Evolutionary conservation across 163 green algal genomes (phyloP).

Genomic region (Chlamydomonas reinhardtii): DNA sequence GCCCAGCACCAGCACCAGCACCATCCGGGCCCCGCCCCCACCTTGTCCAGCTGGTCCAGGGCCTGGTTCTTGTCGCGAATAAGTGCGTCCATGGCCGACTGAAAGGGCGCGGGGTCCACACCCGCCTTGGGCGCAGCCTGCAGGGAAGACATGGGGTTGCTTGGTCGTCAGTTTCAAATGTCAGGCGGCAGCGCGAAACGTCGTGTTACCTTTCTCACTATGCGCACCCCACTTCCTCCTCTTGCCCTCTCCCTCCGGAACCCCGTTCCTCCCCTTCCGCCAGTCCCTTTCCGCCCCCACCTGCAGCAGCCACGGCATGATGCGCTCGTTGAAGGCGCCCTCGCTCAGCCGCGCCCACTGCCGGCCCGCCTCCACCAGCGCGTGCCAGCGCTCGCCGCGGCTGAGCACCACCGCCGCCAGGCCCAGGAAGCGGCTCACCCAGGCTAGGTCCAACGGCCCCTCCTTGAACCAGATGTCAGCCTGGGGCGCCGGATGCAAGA

Average conservation of each 20-base stretch:
- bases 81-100: slow-evolving; percentile 53
- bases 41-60: slow-evolving; percentile 66
- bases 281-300: not conserved
- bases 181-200: no score
- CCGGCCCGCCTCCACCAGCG: slow-evolving; percentile 54
- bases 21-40: slow-evolving; percentile 1
- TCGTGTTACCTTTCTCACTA: no score
- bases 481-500: no score
- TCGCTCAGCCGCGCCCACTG: slow-evolving; percentile 61
- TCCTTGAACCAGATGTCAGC: slow-evolving; percentile 64
- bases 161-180: no score
- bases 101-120: slow-evolving; percentile 50
- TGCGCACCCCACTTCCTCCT: no score
- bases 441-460: slow-evolving; percentile 66
- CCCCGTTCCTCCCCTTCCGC: no score
- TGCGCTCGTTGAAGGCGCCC: slow-evolving; percentile 64
- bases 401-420: slow-evolving; percentile 60
- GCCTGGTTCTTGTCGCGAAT: slow-evolving; percentile 75
- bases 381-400: slow-evolving; percentile 62
- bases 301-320: slow-evolving; percentile 68
- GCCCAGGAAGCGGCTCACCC: slow-evolving; percentile 55
- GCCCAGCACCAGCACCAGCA: no score
- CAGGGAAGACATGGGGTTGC: no score
- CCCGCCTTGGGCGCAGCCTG: slow-evolving; percentile 51
- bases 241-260: no score